Conservation (phyloP, 1,139 yeast species). For the Spencermartinsiella ligniputridi region DNA sequence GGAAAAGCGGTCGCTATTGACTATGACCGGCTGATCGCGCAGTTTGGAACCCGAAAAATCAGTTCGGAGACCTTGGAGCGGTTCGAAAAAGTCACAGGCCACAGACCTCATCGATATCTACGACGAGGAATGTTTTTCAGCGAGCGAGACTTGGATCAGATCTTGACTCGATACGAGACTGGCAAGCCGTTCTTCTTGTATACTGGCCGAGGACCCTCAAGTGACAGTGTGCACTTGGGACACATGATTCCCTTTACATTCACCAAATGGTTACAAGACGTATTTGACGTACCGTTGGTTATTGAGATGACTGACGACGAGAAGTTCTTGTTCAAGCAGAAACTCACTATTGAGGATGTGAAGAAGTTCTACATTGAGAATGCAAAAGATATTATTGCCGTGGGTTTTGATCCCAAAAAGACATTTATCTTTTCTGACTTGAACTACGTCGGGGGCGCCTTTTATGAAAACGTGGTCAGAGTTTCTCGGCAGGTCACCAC, state of each 20-base stretch:
- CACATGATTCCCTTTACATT: conserved; percentile 95
- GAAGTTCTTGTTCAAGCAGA: conserved; percentile 89
- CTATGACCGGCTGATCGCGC: conserved; percentile 77
- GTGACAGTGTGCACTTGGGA: conserved; percentile 94
- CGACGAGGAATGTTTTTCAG: conserved; percentile 91
- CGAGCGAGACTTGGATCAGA: conserved; percentile 78
- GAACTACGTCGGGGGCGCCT: conserved; percentile 87
- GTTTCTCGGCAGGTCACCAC: conserved; percentile 95
- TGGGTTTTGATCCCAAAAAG: conserved; percentile 90
- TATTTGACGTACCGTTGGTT: conserved; percentile 93
- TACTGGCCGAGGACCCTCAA: conserved; percentile 97
- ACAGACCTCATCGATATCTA: conserved; percentile 86
- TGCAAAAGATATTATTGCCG: conserved; percentile 90
- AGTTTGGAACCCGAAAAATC: conserved; percentile 82
- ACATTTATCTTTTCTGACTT: conserved; percentile 93
- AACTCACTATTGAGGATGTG: conserved; percentile 84
- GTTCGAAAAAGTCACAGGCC: conserved; percentile 80
- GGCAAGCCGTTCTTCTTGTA: conserved; percentile 94
- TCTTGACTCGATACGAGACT: conserved; percentile 84
- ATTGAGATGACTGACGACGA: conserved; percentile 97
- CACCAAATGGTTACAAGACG: conserved; percentile 98
- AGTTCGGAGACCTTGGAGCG: conserved; percentile 66
- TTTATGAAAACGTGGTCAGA: conserved; percentile 90
- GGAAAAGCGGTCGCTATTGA: conserved; percentile 87
- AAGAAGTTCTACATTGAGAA: conserved; percentile 66